These are phyloP conservation scores for Porcisia hertigi DNA, from an alignment of 208 protist species.

Conservation along the genomic window DNA sequence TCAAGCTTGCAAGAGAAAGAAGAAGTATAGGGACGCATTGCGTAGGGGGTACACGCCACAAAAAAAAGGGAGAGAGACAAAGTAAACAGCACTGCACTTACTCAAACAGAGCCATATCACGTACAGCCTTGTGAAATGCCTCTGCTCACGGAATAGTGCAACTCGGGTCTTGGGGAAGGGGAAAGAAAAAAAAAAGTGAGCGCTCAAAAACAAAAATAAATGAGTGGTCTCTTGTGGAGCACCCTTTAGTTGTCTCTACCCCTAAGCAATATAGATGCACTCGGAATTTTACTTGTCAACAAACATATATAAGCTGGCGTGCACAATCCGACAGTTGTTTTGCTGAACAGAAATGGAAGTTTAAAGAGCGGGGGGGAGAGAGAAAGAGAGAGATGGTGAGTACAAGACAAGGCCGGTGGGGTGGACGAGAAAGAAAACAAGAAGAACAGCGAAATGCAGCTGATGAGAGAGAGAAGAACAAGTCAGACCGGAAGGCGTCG, in stretches of 20 bases:
- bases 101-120: background rate
- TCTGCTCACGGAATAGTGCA: background rate
- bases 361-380: too few species aligned
- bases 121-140: background rate
- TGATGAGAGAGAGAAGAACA: background rate
- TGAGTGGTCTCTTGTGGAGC: background rate
- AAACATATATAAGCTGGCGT: too few species aligned
- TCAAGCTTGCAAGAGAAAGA: background rate
- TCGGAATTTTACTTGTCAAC: too few species aligned
- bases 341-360: too few species aligned
- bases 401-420: too few species aligned
- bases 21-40: slow-evolving; percentile 13
- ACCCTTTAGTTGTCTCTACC: background rate
- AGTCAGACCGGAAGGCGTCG: background rate
- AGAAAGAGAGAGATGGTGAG: too few species aligned
- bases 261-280: too few species aligned
- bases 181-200: background rate
- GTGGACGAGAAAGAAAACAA: too few species aligned
- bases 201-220: background rate
- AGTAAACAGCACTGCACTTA: background rate
- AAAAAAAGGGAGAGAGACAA: background rate
- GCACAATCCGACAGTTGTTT: too few species aligned
- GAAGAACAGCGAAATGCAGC: background rate
- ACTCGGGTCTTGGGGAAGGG: background rate
- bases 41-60: background rate